Evolutionary conservation across 768 basidiomycete genomes (phyloP), one percentile per base, ranked within the genome.

Genomic region (Amanita jacksonii): DNA sequence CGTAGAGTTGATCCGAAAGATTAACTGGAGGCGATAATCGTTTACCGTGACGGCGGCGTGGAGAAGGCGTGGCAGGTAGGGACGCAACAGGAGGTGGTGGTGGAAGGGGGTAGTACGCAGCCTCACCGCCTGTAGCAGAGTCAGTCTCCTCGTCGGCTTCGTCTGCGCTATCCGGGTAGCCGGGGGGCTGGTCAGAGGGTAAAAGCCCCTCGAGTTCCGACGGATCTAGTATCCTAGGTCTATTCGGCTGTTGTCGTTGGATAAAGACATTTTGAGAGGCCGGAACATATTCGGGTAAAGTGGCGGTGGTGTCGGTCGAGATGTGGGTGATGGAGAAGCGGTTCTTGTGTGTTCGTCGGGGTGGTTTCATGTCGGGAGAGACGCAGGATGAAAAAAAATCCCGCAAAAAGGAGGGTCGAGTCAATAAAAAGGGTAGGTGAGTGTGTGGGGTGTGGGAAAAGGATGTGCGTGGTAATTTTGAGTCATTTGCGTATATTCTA

Each of bases 121-220:
- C 52, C 50, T 47, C 49, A 49, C 65, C 43, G 15, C 33, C 18
- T 5, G 33, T 12, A 25, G 18, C 66, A 15, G 66, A 61, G 56
- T 78, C 76, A 1, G 77, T 74, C 54, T 85, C 82, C 30, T 72
- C 76, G 67, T 86, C 85, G 12, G 74, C 81, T 54, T 87, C 85
- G 56, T 85, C 79, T 51, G 80, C 77, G 46, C 81, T 82, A 54
- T 83, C 79, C 37, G 82, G 75, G 53, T 86, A 45, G 55, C 83
- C 81, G 27, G 84, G 84, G 12, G 84, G 83, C 28, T 62, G 67
- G 60, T 84, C 82, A 62, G 6, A 53, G 42, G 41, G 60, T 51
- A 33, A 55, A 49, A 37, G 53, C 54, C 47, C 52, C 33, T 41
- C 46, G 4, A 23, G 18, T 9, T 22, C 27, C 12, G 41, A 33